These are phyloP conservation scores for Darksidea phi DNA, from an alignment of 495 filamentous ascomycete species.

Conservation along the genomic window DNA sequence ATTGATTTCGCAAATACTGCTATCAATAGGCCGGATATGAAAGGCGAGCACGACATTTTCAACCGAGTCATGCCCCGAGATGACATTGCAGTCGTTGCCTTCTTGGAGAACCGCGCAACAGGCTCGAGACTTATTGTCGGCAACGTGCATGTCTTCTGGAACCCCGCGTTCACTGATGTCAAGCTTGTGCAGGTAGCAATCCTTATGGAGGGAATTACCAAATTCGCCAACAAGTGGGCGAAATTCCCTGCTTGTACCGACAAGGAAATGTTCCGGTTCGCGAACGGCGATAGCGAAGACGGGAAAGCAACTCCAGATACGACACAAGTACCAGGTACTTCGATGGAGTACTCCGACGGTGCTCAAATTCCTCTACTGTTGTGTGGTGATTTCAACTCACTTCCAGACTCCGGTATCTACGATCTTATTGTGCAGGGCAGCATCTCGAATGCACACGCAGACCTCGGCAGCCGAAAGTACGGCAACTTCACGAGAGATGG, in stretches of 20 bases:
- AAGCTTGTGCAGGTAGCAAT: conserved; percentile 94
- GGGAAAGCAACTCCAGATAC: conserved; percentile 51
- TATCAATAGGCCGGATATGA: conserved; percentile 91
- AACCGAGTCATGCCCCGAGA: conserved; percentile 98
- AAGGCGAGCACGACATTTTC: conserved; percentile 91
- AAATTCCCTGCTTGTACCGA: conserved; percentile 73
- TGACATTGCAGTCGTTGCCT: conserved; percentile 85
- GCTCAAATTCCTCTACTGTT: conserved; percentile 87
- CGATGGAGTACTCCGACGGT: conserved; percentile 74
- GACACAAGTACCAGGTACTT: conserved; percentile 59
- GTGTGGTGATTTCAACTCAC: conserved; percentile 95
- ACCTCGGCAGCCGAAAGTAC: conserved; percentile 71
- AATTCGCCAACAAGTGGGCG: conserved; percentile 77
- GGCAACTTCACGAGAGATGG: conserved; percentile 89
- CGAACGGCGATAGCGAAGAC: conserved; percentile 55
- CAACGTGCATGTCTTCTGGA: conserved; percentile 94
- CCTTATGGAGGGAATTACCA: conserved; percentile 83
- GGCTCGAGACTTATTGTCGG: conserved; percentile 86
- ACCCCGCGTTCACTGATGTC: conserved; percentile 84
- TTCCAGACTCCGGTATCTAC: conserved; percentile 78
- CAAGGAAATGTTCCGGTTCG: conserved; percentile 70
- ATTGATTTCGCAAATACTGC: conserved; percentile 89
- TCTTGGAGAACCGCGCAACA: conserved; percentile 85
- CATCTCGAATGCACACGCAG: conserved; percentile 69
- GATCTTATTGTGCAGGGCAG: conserved; percentile 76